These are phyloP conservation scores for Candida boleticola DNA, from an alignment of 805 yeast species.

Conservation along the genomic window DNA sequence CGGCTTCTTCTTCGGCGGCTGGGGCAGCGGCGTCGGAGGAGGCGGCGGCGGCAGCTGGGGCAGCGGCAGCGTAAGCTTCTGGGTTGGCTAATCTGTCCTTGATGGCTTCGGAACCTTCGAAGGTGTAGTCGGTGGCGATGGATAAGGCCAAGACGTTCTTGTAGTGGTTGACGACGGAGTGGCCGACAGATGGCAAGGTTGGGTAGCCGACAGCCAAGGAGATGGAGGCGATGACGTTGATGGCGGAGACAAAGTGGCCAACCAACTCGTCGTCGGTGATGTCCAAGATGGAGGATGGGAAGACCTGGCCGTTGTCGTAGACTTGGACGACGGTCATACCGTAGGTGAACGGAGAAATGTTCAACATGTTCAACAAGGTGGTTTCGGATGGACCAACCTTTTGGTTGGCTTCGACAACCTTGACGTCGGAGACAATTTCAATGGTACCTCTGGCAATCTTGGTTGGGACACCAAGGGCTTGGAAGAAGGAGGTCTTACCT, in stretches of 20 bases:
- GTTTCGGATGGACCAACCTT: slow-evolving; percentile 99
- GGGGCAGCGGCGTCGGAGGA: slow-evolving; percentile 56
- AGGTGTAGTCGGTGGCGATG: slow-evolving; percentile 97
- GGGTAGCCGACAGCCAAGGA: slow-evolving; percentile 99
- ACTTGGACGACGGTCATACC: slow-evolving; percentile 97
- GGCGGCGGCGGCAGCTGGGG: slow-evolving; percentile 93
- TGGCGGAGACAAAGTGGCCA: slow-evolving; percentile 87
- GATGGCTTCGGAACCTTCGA: slow-evolving; percentile 98
- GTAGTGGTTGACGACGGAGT: slow-evolving; percentile 98
- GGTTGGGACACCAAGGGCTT: slow-evolving; percentile 99
- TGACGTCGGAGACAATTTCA: slow-evolving; percentile 96
- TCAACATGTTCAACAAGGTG: slow-evolving; percentile 95
- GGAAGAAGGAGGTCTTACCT: slow-evolving; percentile 99
- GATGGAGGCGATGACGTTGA: slow-evolving; percentile 89
- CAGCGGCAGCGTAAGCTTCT: slow-evolving; percentile 99
- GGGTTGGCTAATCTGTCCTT: slow-evolving; percentile 99
- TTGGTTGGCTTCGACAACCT: slow-evolving; percentile 82
- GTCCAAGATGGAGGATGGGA: slow-evolving; percentile 96
- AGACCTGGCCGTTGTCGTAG: slow-evolving; percentile 97
- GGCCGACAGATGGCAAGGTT: slow-evolving; percentile 98
- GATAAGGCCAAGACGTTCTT: slow-evolving; percentile 98
- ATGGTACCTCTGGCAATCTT: slow-evolving; percentile 99
- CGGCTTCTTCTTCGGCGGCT: slow-evolving; percentile 72
- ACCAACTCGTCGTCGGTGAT: slow-evolving; percentile 97
- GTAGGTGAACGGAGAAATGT: slow-evolving; percentile 99